Evolutionary conservation across 2,329 filamentous ascomycete species (phyloP), one percentile per base, ranked within the genome.

Genomic region (Penicillium brasilianum): DNA sequence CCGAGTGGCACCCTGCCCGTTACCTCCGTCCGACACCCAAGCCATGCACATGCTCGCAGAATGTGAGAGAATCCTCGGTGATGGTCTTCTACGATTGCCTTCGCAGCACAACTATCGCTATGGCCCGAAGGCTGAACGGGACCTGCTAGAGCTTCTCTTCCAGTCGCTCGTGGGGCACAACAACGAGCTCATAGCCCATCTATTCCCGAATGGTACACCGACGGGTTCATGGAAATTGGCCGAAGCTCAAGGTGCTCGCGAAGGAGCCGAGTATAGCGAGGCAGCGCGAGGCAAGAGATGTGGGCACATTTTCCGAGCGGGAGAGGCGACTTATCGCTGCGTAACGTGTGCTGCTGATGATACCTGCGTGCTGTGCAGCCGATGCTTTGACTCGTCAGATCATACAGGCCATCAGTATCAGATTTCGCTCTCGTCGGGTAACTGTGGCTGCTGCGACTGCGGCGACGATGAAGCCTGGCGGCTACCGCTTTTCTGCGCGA

Each of bases 381-480:
- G 90, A 67, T 99, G 95, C 79, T 99, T 97, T 75, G 92, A 98
- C 73, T 88, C 93, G 28, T 98, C 94, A 41, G 94, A 99, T 73
- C 95, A 99, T 77, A 90, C 92, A 11, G 93, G 90, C 13, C 95
- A 99, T 77, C 91, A 92, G 80, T 93, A 98, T 58, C 90, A 91
- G 71, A 92, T 99, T 60, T 90, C 85, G 60, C 88, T 97, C 50
- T 96, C 93, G 0, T 87, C 90, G 2, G 94, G 94, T 7, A 97
- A 97, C 74, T 95, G 90, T 72, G 94, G 94, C 48, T 98, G 96
- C 80, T 99, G 95, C 77, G 95, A 99, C 78, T 99, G 95, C 74
- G 95, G 95, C 61, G 95, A 99, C 74, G 87, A 90, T 20, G 96
- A 99, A 77, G 96, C 95, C 11, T 99, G 96, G 94, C 88, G 88